These are phyloP conservation scores for Paxillus involutus DNA, from an alignment of 768 basidiomycete species.

Conservation along the genomic window DNA sequence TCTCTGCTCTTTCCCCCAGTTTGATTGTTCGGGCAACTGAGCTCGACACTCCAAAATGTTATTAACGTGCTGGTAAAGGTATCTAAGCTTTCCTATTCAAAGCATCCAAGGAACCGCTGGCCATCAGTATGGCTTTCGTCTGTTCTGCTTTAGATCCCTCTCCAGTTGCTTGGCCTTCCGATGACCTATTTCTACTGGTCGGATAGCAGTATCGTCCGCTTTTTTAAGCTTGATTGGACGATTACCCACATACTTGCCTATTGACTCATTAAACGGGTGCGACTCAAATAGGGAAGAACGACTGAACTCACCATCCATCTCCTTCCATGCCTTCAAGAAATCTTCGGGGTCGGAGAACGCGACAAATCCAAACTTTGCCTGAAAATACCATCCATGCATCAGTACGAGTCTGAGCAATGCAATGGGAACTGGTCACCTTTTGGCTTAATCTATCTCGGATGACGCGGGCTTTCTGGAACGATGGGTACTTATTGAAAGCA, in stretches of 20 bases:
- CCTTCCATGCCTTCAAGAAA: slow-evolving; percentile 97
- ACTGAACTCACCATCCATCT: slow-evolving; percentile 85
- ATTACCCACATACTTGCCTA: slow-evolving; percentile 98
- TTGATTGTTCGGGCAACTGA: neutral
- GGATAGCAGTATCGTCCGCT: slow-evolving; percentile 82
- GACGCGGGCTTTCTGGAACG: slow-evolving; percentile 93
- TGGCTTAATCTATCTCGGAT: slow-evolving; percentile 91
- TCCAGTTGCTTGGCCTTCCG: slow-evolving; percentile 90
- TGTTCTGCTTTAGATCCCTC: slow-evolving; percentile 87
- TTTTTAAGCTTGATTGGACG: slow-evolving; percentile 96
- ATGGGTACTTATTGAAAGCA: slow-evolving; percentile 91
- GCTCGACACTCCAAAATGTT: slow-evolving; percentile 18
- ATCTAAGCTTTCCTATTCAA: neutral
- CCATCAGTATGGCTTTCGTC: slow-evolving; percentile 76
- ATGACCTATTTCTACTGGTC: slow-evolving; percentile 91
- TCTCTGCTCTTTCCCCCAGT: too few relatives aligned
- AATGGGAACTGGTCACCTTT: slow-evolving; percentile 57
- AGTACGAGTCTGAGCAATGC: neutral
- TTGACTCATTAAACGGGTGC: slow-evolving; percentile 11
- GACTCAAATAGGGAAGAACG: neutral
- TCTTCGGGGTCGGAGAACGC: slow-evolving; percentile 99
- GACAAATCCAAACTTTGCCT: slow-evolving; percentile 98
- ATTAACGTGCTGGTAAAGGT: slow-evolving; percentile 28
- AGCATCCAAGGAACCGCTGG: neutral
- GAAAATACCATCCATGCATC: neutral